Percentiles rank a stretch among this genome's conserved stretches.
phyloP scores from a whole-genome alignment of 2,329 filamentous ascomycete species.

The Fusarium kyushuense region DNA sequence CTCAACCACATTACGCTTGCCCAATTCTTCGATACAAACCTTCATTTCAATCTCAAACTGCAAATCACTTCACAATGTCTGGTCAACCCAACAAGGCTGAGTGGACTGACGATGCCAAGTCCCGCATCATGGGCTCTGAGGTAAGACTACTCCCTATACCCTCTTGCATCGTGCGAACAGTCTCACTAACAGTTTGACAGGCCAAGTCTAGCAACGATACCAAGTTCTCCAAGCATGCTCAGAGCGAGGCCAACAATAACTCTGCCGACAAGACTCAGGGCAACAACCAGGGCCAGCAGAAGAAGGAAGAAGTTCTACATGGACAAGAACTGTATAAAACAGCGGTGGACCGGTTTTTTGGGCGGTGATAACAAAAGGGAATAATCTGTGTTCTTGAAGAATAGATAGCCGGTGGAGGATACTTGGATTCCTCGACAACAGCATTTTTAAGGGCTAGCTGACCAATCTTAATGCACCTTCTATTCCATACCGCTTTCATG shows the following conservation, averaged over 20 bases:
- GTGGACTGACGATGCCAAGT: conserved; percentile 20
- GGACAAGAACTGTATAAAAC: not conserved
- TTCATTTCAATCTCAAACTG: not conserved
- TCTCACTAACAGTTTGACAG: not conserved
- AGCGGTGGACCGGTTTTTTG: not conserved
- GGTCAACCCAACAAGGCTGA: not conserved
- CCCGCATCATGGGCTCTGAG: conserved; percentile 12
- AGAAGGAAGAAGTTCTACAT: conserved; percentile 13
- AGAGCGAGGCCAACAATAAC: conserved; percentile 5
- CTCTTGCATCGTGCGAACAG: too few species aligned
- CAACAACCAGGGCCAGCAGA: conserved; percentile 3
- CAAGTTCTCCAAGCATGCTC: conserved; percentile 15
- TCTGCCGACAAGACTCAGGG: not conserved
- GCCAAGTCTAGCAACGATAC: conserved; percentile 18
- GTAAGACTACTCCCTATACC: not conserved
- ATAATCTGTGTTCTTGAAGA: not conserved
- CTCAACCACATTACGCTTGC: conserved; percentile 4
- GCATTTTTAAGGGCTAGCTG: not conserved
- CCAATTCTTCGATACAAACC: not conserved
- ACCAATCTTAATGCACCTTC: not conserved
- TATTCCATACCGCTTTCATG: not conserved
- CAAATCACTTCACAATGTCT: conserved; percentile 19
- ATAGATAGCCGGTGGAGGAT: not conserved
- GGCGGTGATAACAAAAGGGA: not conserved
- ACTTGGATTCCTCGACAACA: not conserved